Base-by-base conservation (phyloP, 805 yeast species). In the Ogataea minuta region DNA sequence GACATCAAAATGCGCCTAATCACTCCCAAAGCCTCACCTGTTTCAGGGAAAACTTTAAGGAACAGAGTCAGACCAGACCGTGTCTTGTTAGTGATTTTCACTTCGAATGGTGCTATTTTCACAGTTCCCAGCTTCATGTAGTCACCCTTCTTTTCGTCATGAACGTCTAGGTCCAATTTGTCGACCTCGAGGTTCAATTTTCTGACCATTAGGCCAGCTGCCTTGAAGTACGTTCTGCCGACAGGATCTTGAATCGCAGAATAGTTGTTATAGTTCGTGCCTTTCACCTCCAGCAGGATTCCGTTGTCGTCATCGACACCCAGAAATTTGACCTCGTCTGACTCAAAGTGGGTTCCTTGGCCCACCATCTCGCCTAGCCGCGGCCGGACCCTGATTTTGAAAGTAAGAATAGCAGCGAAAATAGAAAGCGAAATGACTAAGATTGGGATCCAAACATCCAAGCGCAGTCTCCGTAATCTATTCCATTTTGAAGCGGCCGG, bases 291-390 rank as follows among this genome's bases (percentile, higher is more conserved):
- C 8, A 69, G 39, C 16, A 59, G 45, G 6, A 68, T 49, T 1
- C 65, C 58, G 2, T 68, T 68, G 4, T 52, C 47, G 9, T 62
- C 56, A 1, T 50, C 49, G 9, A 68, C 37, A 3, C 64, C 63
- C 2, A 60, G 45, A 12, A 68, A 43, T 6, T 49, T 47, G 14
- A 68, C 46, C 28, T 58, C 52, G 23, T 57, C 54, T 4, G 67
- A 49, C 9, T 62, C 58, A 37, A 64, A 48, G 15, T 48, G 50
- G 2, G 59, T 55, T 2, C 69, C 63, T 23, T 65, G 52, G 4
- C 60, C 55, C 6, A 65, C 47, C 28, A 49, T 55, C 2, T 54
- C 60, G 6, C 66, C 64, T 1, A 62, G 36, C 10, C 52, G 47
- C 8, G 66, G 65, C 19, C 44, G 38, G 4, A 59, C 55, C 13